Conservation (phyloP, 257 asterid species). For the Paulownia fortunei region DNA sequence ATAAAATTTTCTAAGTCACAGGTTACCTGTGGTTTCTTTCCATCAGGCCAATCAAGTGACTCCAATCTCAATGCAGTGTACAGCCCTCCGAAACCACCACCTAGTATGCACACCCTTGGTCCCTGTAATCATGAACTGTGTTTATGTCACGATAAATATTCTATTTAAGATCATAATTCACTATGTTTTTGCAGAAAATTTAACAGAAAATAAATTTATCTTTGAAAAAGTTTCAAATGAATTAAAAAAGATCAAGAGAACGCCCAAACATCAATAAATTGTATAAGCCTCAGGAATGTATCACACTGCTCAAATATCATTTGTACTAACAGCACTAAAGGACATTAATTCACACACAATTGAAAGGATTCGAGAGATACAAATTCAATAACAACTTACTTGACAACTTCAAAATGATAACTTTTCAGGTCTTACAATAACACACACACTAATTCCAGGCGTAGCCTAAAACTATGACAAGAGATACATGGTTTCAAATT, state of each 20-base stretch:
- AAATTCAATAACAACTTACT: background rate
- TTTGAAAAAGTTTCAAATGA: background rate
- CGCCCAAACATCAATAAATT: background rate
- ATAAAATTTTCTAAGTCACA: background rate
- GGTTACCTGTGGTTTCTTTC: constrained; percentile 90
- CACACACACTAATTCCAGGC: background rate
- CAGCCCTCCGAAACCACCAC: constrained; percentile 99
- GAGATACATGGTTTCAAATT: background rate
- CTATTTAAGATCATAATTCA: background rate
- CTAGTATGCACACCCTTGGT: constrained; percentile 94
- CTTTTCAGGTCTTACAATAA: background rate
- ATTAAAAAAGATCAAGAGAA: background rate
- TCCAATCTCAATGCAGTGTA: constrained; percentile 95
- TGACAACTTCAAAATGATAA: constrained; percentile 19
- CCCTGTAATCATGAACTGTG: constrained; percentile 58
- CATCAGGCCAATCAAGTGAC: constrained; percentile 94
- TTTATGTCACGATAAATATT: constrained; percentile 13
- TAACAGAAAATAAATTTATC: background rate
- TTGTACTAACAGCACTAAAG: background rate
- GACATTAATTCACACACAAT: background rate
- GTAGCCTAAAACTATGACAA: constrained; percentile 7
- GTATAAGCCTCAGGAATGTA: constrained; percentile 16
- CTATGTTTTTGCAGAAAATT: background rate
- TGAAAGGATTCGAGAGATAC: background rate
- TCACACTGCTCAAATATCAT: constrained; percentile 1